Conservation (phyloP, 345 rosid species). For the Atalantia buxifolia region DNA sequence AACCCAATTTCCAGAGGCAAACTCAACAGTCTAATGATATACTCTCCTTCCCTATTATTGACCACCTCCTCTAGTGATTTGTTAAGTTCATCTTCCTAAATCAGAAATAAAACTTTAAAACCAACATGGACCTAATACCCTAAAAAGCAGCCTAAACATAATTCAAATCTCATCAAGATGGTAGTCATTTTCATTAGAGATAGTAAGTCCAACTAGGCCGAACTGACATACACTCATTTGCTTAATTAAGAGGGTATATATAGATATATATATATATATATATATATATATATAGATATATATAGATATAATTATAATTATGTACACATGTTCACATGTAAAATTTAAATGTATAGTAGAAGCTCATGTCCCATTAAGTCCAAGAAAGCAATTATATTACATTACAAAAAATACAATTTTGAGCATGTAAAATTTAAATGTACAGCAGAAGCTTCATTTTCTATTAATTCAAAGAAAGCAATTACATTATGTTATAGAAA, state of each 20-base stretch:
- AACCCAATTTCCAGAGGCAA: neutral
- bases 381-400: neutral
- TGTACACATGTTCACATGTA: neutral
- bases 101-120: neutral
- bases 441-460: neutral
- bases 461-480: neutral
- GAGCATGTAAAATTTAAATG: neutral
- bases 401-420: neutral
- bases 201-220: neutral
- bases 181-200: neutral
- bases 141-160: neutral
- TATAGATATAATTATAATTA: neutral
- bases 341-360: neutral
- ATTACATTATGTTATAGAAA: neutral
- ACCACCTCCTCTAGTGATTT: neutral
- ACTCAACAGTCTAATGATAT: neutral
- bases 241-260: neutral
- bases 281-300: too few relatives aligned
- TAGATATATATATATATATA: neutral
- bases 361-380: neutral
- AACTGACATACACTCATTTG: neutral
- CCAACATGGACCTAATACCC: neutral
- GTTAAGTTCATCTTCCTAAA: neutral
- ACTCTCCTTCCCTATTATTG: neutral
- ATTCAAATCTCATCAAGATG: neutral